Conservation (phyloP, 441 rosid species). For the Iberis amara region DNA sequence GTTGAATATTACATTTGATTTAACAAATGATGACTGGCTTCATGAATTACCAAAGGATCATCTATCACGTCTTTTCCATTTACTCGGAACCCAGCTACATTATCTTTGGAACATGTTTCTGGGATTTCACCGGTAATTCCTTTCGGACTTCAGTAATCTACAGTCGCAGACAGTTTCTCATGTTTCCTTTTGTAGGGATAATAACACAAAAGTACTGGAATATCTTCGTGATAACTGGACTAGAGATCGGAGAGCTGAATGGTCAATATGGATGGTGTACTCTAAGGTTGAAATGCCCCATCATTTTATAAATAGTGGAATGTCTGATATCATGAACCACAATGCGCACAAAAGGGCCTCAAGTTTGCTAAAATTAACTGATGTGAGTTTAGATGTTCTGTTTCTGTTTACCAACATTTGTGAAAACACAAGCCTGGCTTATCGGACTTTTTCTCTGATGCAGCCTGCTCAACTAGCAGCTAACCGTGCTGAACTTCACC, state of each 20-base stretch:
- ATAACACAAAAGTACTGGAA: slow-evolving; percentile 51
- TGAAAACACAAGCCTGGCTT: too few species aligned
- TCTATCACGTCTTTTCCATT: slow-evolving; percentile 43
- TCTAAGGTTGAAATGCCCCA: slow-evolving; percentile 95
- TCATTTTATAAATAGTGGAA: slow-evolving; percentile 72
- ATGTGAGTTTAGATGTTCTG: slow-evolving; percentile 40
- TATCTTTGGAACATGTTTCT: slow-evolving; percentile 76
- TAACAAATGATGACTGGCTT: slow-evolving; percentile 42
- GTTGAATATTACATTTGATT: slow-evolving; percentile 33
- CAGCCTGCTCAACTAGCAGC: slow-evolving; percentile 85
- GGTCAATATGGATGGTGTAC: slow-evolving; percentile 98
- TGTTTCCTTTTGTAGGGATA: slow-evolving; percentile 52
- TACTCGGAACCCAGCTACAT: slow-evolving; percentile 63
- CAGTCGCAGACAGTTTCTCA: too few species aligned
- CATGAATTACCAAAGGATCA: slow-evolving; percentile 46
- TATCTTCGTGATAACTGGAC: slow-evolving; percentile 70
- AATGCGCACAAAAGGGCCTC: slow-evolving; percentile 50
- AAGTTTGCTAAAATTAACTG: slow-evolving; percentile 55
- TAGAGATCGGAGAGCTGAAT: slow-evolving; percentile 82
- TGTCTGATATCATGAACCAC: slow-evolving; percentile 50
- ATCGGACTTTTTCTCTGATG: too few species aligned
- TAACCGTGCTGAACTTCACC: slow-evolving; percentile 90
- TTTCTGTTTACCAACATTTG: too few species aligned
- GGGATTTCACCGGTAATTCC: slow-evolving; percentile 72
- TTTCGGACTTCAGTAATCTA: too few species aligned